Evolutionary conservation across 1,284 basidiomycete species (phyloP).

Genomic region (Rhodotorula sp.): DNA sequence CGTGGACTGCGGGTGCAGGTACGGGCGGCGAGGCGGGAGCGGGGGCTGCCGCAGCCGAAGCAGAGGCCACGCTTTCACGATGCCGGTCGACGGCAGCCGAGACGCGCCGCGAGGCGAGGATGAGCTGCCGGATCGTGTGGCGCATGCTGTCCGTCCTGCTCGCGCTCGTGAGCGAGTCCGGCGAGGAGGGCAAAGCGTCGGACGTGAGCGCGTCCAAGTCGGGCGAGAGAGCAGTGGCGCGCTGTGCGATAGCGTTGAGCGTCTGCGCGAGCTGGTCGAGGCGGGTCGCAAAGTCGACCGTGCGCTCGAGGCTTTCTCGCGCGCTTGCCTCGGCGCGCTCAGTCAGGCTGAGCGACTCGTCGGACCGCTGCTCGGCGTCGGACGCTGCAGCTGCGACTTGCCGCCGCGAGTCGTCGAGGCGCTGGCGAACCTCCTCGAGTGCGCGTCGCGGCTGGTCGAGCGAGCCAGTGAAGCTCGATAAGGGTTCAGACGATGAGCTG

Average conservation of each 20-base stretch:
- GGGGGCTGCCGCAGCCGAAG: neutral
- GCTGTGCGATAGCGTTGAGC: conserved; percentile 8
- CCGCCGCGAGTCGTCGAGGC: conserved; percentile 20
- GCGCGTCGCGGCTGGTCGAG: conserved; percentile 9
- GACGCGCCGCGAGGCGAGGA: conserved; percentile 22
- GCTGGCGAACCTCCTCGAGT: conserved; percentile 6
- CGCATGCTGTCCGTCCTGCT: conserved; percentile 18
- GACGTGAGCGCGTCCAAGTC: too few relatives aligned
- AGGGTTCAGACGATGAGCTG: too few relatives aligned
- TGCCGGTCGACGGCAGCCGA: conserved; percentile 26
- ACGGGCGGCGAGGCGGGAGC: neutral
- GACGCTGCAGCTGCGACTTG: conserved; percentile 1
- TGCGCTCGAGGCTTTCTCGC: neutral
- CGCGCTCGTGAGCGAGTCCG: neutral
- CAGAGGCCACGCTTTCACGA: conserved; percentile 8
- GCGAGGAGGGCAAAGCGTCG: neutral
- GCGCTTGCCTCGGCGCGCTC: neutral
- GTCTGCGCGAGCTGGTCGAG: conserved; percentile 10
- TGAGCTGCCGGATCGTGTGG: conserved; percentile 17
- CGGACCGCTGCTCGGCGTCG: neutral
- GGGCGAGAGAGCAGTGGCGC: conserved; percentile 8
- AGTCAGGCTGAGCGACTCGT: neutral
- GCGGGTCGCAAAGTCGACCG: conserved; percentile 4
- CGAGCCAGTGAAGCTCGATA: neutral
- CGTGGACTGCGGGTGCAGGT: neutral